Percentiles rank a stretch among this genome's conserved stretches.
Conservation (phyloP, 257 asterid genomes). For the Fraxinus excelsior region DNA sequence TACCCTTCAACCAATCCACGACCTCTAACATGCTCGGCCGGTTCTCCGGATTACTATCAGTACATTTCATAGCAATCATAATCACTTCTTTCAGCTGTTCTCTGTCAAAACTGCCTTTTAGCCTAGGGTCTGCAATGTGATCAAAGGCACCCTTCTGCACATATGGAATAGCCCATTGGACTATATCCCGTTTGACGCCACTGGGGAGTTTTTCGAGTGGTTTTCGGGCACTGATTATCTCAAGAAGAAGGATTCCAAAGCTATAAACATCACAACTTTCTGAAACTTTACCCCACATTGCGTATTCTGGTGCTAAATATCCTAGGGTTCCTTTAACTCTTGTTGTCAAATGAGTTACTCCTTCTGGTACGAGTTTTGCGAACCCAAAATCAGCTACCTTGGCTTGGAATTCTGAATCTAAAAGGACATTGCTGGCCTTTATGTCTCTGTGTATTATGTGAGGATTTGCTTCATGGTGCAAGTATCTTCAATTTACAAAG, state of each 20-base stretch:
- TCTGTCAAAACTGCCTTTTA: constrained; percentile 52
- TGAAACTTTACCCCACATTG: constrained; percentile 87
- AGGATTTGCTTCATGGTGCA: constrained; percentile 82
- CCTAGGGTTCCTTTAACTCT: constrained; percentile 83
- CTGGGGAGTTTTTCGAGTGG: constrained; percentile 67
- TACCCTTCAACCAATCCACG: constrained; percentile 61
- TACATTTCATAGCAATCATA: constrained; percentile 55
- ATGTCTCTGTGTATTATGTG: constrained; percentile 85
- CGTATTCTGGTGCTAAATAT: constrained; percentile 77
- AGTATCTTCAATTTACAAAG: constrained; percentile 44
- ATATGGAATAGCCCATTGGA: constrained; percentile 67
- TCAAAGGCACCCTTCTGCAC: constrained; percentile 55
- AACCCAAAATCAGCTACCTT: constrained; percentile 88
- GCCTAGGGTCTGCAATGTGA: constrained; percentile 64
- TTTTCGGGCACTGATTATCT: constrained; percentile 58
- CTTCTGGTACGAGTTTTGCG: constrained; percentile 72
- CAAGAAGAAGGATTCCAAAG: constrained; percentile 72
- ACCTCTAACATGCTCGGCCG: constrained; percentile 72
- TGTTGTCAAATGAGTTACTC: constrained; percentile 73
- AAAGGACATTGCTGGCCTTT: constrained; percentile 77
- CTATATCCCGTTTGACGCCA: constrained; percentile 74
- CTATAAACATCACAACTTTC: constrained; percentile 81
- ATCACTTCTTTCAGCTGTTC: constrained; percentile 39
- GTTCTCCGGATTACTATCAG: constrained; percentile 52
- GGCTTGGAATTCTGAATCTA: constrained; percentile 61